Evolutionary conservation across 352 stramenopile genomes (phyloP), one percentile per base, ranked within the genome.

Genomic region (Pythium brachiatum): DNA sequence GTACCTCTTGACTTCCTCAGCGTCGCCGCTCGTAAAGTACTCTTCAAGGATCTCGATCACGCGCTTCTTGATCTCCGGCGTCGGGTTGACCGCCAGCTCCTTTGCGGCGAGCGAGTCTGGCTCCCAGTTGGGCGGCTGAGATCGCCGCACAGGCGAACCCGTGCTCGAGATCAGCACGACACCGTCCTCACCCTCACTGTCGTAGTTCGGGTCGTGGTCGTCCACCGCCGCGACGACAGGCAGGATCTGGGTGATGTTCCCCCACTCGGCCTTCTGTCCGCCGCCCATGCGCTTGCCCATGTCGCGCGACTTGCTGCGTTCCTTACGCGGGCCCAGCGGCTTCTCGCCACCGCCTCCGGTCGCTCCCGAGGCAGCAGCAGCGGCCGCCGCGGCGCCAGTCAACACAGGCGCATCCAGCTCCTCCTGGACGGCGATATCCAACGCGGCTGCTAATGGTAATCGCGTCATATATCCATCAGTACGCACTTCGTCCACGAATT

Each of bases 131-230:
- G 66, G 62, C 26, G 74, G 66, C 38, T 73, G 73, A 29, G 74
- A 52, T 48, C 81, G 82, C 50, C 65, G 80, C 54, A 75, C 68
- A 0, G 81, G 76, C 21, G 76, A 82, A 13, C 64, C 63, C 25
- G 62, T 72, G 1, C 75, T 83, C 20, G 83, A 90, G 18, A 95
- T 78, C 6, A 95, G 73, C 50, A 98, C 76, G 29, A 97, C 84
- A 58, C 96, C 93, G 23, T 92, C 79, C 59, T 97, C 90, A 26
- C 72, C 86, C 64, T 97, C 90, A 60, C 92, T 96, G 68, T 98
- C 91, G 62, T 91, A 98, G 50, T 97, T 92, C 9, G 95, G 95
- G 81, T 98, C 95, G 31, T 97, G 72, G 58, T 90, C 76, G 68
- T 98, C 92, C 4, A 97, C 58, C 1, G 83, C 65, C 20, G 72